phyloP scores from a whole-genome alignment of 345 rosid genomes.

The Syzygium aqueum region DNA sequence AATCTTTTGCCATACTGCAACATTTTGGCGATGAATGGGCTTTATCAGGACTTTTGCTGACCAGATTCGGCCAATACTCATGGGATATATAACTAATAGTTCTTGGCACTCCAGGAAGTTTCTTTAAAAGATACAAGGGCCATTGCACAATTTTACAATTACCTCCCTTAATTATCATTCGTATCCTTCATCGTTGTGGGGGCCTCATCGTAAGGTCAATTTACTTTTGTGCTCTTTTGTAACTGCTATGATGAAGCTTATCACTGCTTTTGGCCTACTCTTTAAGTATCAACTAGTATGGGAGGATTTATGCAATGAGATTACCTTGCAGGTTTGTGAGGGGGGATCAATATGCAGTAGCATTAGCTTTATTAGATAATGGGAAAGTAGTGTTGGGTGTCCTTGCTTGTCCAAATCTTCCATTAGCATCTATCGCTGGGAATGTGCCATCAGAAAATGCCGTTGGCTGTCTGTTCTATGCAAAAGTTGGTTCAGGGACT shows the following conservation, averaged over 20 bases:
- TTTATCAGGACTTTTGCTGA: not conserved
- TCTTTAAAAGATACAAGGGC: not conserved
- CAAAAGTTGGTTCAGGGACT: constrained; percentile 67
- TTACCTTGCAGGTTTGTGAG: constrained; percentile 54
- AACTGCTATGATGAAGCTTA: not conserved
- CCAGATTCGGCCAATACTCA: not conserved
- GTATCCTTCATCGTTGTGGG: not conserved
- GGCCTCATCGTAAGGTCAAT: not conserved
- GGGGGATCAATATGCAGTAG: constrained; percentile 92
- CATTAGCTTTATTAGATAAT: constrained; percentile 71
- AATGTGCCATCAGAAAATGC: constrained; percentile 17
- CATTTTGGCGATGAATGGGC: not conserved
- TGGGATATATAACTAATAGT: not conserved
- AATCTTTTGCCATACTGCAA: not conserved
- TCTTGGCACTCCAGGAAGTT: not conserved
- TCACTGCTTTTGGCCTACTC: not conserved
- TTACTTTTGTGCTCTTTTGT: not conserved
- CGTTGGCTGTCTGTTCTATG: constrained; percentile 76
- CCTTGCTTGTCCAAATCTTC: constrained; percentile 93
- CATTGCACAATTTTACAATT: not conserved
- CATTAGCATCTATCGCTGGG: constrained; percentile 40
- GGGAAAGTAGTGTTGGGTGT: constrained; percentile 94
- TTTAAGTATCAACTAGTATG: not conserved
- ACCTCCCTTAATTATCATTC: not conserved
- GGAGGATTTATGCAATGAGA: not conserved